Evolutionary conservation across 192 early-diverging fungal species (phyloP).

Genomic region (Linnemannia exigua): DNA sequence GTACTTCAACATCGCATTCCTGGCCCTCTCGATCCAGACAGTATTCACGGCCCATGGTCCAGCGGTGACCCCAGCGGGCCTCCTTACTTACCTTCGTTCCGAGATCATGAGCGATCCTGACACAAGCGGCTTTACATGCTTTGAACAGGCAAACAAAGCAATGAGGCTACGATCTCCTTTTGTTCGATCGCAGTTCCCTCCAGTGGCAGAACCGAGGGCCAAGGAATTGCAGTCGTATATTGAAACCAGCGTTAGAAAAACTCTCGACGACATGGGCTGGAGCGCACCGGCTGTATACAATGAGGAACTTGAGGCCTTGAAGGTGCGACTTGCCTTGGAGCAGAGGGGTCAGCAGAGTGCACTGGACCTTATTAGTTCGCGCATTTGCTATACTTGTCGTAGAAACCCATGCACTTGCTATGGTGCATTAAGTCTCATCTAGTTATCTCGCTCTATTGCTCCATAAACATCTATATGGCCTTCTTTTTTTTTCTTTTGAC

Average conservation of each 20-base stretch:
- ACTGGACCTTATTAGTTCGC: constrained; percentile 31
- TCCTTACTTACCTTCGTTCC: constrained; percentile 32
- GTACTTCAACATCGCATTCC: background rate
- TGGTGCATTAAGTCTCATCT: constrained; percentile 2
- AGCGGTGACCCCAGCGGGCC: constrained; percentile 29
- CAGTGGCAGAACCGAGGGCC: constrained; percentile 21
- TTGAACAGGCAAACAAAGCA: constrained; percentile 18
- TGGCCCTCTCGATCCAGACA: constrained; percentile 36
- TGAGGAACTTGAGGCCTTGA: constrained; percentile 21
- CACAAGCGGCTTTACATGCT: constrained; percentile 6
- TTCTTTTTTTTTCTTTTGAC: background rate
- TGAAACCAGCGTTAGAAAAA: background rate
- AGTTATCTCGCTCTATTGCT: background rate
- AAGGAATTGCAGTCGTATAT: constrained; percentile 21
- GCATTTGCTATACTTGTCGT: constrained; percentile 24
- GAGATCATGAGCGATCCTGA: constrained; percentile 42
- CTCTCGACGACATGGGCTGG: constrained; percentile 24
- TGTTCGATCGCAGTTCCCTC: constrained; percentile 36
- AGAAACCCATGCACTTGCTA: constrained; percentile 16
- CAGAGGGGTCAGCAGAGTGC: constrained; percentile 25
- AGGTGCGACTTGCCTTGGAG: constrained; percentile 7
- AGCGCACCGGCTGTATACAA: constrained; percentile 6
- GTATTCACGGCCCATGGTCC: constrained; percentile 32
- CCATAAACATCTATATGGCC: background rate
- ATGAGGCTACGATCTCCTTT: constrained; percentile 29